Evolutionary conservation across 495 filamentous ascomycete genomes (phyloP), one percentile per base, ranked within the genome.

Genomic region (Lasiosphaeriaceae sp.): DNA sequence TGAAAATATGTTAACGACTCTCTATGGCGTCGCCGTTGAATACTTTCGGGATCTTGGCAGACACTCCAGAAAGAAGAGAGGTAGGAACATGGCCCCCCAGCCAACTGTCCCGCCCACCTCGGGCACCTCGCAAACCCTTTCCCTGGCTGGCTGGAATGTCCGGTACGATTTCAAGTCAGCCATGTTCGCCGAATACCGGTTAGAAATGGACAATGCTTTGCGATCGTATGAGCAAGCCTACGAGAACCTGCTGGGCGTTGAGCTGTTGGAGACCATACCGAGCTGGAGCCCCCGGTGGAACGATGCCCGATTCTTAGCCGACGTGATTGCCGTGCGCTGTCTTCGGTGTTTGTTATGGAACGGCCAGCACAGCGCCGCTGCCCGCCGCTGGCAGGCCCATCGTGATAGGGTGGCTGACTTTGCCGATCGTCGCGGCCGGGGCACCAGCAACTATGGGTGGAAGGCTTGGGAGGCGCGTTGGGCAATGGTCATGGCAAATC

Each of bases 81-180:
- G 84, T 45, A 78, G 90, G 61, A 86, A 87, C 20, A 78, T 78
- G 29, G 83, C 86, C 21, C 91, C 91, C 11, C 86, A 88, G 45
- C 89, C 90, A 9, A 92, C 89, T n/a, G 79, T 86, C n/a, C 88
- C 90, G 31, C 87, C 90, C 16, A 90, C 87, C 1, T 87, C 80
- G 12, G 89, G 90, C 11, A 92, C 90, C 3, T 93, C 89, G 16
- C 87, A 90, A 64, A 89, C 87, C 0, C 71, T 96, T 19, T 89
- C 90, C n/a, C 78, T 84, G 11, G 87, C 90, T 53, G 90, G 88
- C 4, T 97, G 92, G 92, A 90, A 87, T 68, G 85, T 90, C 20
- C 86, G 92, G 2, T 96, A 96, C 66, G 92, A 97, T 63, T 91
- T 93, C 74, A 97, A 97, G 65, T 80, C 90, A 24, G 92, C 89